Percentiles rank a stretch among this genome's conserved stretches.
phyloP scores from a whole-genome alignment of 805 yeast genomes.

The Ogataea philodendri region DNA sequence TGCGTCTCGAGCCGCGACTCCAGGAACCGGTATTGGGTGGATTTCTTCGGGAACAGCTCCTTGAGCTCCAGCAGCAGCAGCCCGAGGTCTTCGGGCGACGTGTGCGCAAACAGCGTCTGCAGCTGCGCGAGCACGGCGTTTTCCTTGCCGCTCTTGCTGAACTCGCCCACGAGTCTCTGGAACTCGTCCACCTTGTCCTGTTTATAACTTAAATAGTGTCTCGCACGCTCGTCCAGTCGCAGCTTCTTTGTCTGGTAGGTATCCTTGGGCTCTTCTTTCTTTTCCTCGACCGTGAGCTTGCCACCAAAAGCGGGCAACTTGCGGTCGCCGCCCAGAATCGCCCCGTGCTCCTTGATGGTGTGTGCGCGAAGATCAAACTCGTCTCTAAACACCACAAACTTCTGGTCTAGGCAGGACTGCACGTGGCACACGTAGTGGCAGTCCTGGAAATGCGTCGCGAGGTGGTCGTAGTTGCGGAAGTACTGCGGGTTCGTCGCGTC shows the following conservation, averaged over 20 bases:
- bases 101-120: constrained; percentile 43
- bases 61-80: constrained; percentile 60
- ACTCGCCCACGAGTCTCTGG: constrained; percentile 46
- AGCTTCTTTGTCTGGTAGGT: constrained; percentile 49
- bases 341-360: constrained; percentile 78
- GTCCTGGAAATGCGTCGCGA: constrained; percentile 69
- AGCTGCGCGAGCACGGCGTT: constrained; percentile 49
- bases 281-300: constrained; percentile 13
- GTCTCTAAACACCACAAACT: constrained; percentile 88
- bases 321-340: constrained; percentile 46
- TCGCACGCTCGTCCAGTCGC: constrained; percentile 82
- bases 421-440: constrained; percentile 79
- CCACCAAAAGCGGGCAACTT: constrained; percentile 34
- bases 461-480: constrained; percentile 70
- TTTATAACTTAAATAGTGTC: constrained; percentile 66
- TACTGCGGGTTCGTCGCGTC: constrained; percentile 65
- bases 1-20: constrained; percentile 30
- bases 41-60: constrained; percentile 50
- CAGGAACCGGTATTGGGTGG: constrained; percentile 42
- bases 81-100: constrained; percentile 47
- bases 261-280: constrained; percentile 31
- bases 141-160: constrained; percentile 44
- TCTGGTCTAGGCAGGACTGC: constrained; percentile 76
- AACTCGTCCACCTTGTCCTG: constrained; percentile 47
- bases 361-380: constrained; percentile 86